Base-by-base conservation (phyloP, 106 monocot genomes). In the Apostasia ramifera region DNA sequence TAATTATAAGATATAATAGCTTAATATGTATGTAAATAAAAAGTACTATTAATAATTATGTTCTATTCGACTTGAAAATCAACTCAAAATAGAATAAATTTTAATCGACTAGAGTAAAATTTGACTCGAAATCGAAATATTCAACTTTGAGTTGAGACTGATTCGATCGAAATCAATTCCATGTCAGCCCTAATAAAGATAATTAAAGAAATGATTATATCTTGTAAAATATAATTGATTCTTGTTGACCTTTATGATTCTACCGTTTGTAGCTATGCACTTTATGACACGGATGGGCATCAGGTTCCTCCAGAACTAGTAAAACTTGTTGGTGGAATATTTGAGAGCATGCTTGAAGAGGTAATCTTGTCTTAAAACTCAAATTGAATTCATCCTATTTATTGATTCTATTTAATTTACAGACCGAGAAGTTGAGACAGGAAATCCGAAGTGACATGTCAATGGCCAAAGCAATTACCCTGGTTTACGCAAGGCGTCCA, bases 231-330 rank as follows among this genome's bases (percentile, higher is more conserved):
- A 43, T 59, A 13, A 6, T 6, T 10, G 13, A 26, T 26, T 26
- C 26, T 26, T 26, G 45, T 2, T 43, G 2, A 62, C 5, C 47
- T 51, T 63, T 0, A 39, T 59, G 14, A n/a, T 67, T 44, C 40
- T 43, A 55, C 37, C 40, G 14, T 57, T 44, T 70, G 56, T 77
- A 98, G 97, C 77, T 98, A 92, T 82, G 89, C 92, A 6, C 87
- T 99, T 47, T 99, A 87, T 90, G 93, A 99, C 75, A 82, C 77
- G 1, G 80, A 92, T 78, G 98, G 98, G 51, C 75, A 61, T 69
- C 84, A 99, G 82, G 83, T 99, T 44, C 88, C 98, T 59, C 93
- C 79, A 78, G 81, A 93, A 47, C 77, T 99, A 14, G 98, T 90
- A 6, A 66, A 74, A 74, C 80, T 72, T 46, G 73, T 99, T 53